Percentiles rank a stretch among this genome's conserved stretches.
Conservation (phyloP, 805 yeast species). For the Zygoascus biomembranicola region DNA sequence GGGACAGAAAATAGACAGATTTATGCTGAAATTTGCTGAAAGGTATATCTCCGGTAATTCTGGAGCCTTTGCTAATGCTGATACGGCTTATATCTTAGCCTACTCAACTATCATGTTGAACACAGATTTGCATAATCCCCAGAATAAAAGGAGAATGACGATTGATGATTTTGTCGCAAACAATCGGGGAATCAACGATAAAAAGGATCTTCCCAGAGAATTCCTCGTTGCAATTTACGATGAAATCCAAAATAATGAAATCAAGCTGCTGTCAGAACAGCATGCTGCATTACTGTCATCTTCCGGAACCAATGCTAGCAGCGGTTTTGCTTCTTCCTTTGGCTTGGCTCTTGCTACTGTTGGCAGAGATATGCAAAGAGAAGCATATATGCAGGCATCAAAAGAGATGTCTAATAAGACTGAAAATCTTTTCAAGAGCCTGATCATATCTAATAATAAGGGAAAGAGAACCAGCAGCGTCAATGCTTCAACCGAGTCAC, state of each 20-base stretch:
- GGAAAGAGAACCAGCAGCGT: constrained; percentile 14
- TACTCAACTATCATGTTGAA: constrained; percentile 89
- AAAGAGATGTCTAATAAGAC: constrained; percentile 86
- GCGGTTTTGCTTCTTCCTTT: constrained; percentile 26
- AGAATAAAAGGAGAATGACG: constrained; percentile 81
- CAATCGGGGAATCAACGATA: constrained; percentile 89
- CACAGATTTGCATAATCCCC: constrained; percentile 88
- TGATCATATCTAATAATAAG: constrained; percentile 23
- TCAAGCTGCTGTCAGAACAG: constrained; percentile 86
- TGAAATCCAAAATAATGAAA: constrained; percentile 79
- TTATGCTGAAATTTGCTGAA: constrained; percentile 94
- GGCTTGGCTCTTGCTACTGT: constrained; percentile 41
- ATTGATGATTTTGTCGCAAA: constrained; percentile 77
- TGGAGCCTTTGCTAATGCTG: constrained; percentile 80
- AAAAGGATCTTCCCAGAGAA: constrained; percentile 71
- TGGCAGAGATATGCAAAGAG: constrained; percentile 57
- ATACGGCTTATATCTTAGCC: constrained; percentile 84
- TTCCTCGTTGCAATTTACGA: constrained; percentile 59
- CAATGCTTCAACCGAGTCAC: constrained; percentile 27
- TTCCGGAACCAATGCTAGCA: constrained; percentile 25
- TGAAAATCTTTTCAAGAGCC: constrained; percentile 65
- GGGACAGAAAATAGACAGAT: constrained; percentile 94
- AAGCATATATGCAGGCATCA: constrained; percentile 88
- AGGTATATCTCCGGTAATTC: constrained; percentile 86
- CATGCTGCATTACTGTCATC: constrained; percentile 81